Percentiles rank a stretch among this genome's conserved stretches.
Evolutionary conservation across 495 filamentous ascomycete species (phyloP).

Genomic region (Aspergillus bridgeri): DNA sequence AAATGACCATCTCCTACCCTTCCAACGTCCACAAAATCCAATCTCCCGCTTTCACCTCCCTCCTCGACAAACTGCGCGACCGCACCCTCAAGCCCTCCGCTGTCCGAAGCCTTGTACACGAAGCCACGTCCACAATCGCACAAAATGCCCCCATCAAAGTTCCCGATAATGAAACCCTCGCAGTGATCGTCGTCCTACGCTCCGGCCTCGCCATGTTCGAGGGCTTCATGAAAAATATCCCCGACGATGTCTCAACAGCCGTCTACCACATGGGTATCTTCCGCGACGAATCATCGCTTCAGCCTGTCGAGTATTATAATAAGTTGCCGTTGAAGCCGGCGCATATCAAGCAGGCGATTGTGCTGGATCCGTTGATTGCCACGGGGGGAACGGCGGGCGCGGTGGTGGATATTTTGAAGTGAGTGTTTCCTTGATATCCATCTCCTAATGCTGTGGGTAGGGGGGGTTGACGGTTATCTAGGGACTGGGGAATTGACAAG

Average conservation of each 20-base stretch:
- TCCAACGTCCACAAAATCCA: slow-evolving; percentile 19
- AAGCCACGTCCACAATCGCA: slow-evolving; percentile 18
- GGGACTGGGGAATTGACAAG: slow-evolving; percentile 78
- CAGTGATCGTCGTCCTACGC: slow-evolving; percentile 29
- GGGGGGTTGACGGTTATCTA: too few species aligned
- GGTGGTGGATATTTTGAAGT: slow-evolving; percentile 73
- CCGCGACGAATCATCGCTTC: slow-evolving; percentile 73
- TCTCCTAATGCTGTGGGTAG: neutral
- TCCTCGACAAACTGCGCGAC: slow-evolving; percentile 24
- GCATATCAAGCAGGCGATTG: slow-evolving; percentile 50
- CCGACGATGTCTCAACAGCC: slow-evolving; percentile 14
- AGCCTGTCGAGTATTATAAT: slow-evolving; percentile 92
- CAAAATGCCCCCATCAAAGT: slow-evolving; percentile 14
- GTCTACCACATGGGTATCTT: slow-evolving; percentile 86
- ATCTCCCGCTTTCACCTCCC: slow-evolving; percentile 8
- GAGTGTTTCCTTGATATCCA: slow-evolving; percentile 2
- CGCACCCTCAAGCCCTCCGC: slow-evolving; percentile 18
- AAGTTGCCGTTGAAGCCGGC: slow-evolving; percentile 71
- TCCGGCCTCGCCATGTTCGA: slow-evolving; percentile 32
- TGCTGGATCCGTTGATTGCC: slow-evolving; percentile 87
- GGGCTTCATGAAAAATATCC: slow-evolving; percentile 12
- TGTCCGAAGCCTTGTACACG: slow-evolving; percentile 21
- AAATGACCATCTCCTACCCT: slow-evolving; percentile 13
- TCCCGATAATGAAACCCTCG: slow-evolving; percentile 18
- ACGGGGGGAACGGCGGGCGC: slow-evolving; percentile 83